Percentiles rank a stretch among this genome's conserved stretches.
These are phyloP conservation scores for Gentiana straminea DNA, from an alignment of 257 asterid species.

Conservation along the genomic window DNA sequence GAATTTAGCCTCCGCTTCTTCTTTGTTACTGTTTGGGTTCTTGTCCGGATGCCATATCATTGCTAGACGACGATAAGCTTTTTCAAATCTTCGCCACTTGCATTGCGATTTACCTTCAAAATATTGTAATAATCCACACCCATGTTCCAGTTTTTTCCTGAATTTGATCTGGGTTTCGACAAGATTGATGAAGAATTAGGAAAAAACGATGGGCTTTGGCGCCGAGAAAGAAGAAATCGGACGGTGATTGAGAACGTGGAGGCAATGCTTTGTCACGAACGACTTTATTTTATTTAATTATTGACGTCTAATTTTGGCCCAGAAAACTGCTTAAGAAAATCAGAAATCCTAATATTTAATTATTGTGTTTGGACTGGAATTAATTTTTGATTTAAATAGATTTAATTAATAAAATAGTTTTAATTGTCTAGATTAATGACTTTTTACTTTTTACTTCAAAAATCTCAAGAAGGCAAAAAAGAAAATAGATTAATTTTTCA, in stretches of 20 bases:
- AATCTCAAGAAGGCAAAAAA: too few relatives aligned
- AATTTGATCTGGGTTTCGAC: neutral
- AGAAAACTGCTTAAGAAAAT: too few relatives aligned
- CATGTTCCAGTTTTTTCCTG: conserved; percentile 23
- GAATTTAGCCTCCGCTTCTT: conserved; percentile 87
- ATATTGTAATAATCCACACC: conserved; percentile 97
- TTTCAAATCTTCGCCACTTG: conserved; percentile 80
- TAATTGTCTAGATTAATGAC: too few relatives aligned
- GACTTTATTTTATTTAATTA: too few relatives aligned
- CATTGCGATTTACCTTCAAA: conserved; percentile 89
- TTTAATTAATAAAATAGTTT: too few relatives aligned
- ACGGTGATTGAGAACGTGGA: conserved; percentile 5
- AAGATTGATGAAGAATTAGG: neutral
- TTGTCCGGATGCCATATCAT: conserved; percentile 99
- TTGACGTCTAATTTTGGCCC: too few relatives aligned
- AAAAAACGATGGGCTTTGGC: conserved; percentile 5
- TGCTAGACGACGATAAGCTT: conserved; percentile 77
- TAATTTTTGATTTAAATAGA: too few relatives aligned
- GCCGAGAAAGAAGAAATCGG: conserved; percentile 1
- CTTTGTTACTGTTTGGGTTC: conserved; percentile 46
- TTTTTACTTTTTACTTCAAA: too few relatives aligned
- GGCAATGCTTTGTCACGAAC: too few relatives aligned
- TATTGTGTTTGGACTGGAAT: too few relatives aligned
- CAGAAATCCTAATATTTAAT: too few relatives aligned
- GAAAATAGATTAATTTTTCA: too few relatives aligned